phyloP scores from a whole-genome alignment of 176 grass and related monocot species.

The Juncus inflexus region DNA sequence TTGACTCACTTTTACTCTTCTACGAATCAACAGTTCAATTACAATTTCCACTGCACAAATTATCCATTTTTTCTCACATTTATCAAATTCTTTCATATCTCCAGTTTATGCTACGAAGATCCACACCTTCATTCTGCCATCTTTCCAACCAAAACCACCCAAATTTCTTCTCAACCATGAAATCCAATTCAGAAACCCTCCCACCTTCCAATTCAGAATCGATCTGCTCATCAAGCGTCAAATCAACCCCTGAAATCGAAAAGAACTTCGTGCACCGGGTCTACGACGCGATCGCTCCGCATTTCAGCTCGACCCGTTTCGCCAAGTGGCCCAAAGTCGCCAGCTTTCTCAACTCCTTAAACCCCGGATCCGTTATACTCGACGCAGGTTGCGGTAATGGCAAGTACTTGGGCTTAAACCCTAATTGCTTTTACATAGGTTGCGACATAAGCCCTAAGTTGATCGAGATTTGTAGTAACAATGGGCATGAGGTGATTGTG shows the following conservation, averaged over 20 bases:
- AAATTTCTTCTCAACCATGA: too few relatives aligned
- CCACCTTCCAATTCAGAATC: not conserved
- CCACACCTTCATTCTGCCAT: too few relatives aligned
- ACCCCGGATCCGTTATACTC: slow-evolving; percentile 54
- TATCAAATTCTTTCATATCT: too few relatives aligned
- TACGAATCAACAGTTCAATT: too few relatives aligned
- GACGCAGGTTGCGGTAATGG: slow-evolving; percentile 96
- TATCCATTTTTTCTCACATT: too few relatives aligned
- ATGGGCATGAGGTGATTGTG: slow-evolving; percentile 76
- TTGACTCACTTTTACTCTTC: too few relatives aligned
- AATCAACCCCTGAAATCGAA: slow-evolving; percentile 81
- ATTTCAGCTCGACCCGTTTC: slow-evolving; percentile 86
- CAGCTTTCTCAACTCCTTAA: slow-evolving; percentile 65
- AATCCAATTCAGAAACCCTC: not conserved
- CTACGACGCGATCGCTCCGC: slow-evolving; percentile 93
- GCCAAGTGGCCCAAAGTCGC: slow-evolving; percentile 97
- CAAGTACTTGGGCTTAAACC: slow-evolving; percentile 82
- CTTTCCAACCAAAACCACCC: too few relatives aligned
- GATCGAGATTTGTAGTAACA: slow-evolving; percentile 69
- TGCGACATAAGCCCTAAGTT: slow-evolving; percentile 78
- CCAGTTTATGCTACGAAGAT: too few relatives aligned
- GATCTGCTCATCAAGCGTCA: slow-evolving; percentile 34
- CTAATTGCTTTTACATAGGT: slow-evolving; percentile 74
- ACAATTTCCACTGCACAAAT: too few relatives aligned
- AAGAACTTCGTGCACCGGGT: slow-evolving; percentile 79